Evolutionary conservation across 2,329 filamentous ascomycete genomes (phyloP), one percentile per base, ranked within the genome.

Genomic region (Pezicula carpinea): DNA sequence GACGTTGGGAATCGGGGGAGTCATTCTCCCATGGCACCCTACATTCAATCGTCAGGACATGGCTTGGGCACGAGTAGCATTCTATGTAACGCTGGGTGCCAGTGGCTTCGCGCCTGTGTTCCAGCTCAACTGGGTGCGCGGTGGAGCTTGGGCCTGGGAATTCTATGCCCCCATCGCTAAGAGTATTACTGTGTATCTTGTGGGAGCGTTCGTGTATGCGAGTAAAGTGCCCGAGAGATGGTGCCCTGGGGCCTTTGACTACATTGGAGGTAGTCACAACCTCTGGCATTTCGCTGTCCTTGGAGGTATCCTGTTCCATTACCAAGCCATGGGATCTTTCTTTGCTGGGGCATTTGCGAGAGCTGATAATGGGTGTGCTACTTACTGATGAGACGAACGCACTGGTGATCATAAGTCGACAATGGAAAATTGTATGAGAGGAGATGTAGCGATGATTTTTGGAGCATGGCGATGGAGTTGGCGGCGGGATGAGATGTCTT

Each of bases 261-360:
- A 97, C 64, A 77, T 95, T 34, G 93, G 93, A 33, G 91, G 89
- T 39, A 95, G 89, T 66, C 93, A 99, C 70, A 99, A 99, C 67
- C 82, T 99, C 49, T 99, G 93, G 93, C 93, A 99, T 67, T 69
- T 95, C 29, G 93, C 93, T 6, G 93, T 99, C 10, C 73, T 99
- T 22, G 89, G 91, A 14, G 93, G 93, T 10, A 99, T 99, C 48
- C 68, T 97, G n/a, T 97, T 96, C 66, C 93, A 99, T 67, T 99
- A 97, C 69, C 77, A 79, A 18, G 93, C 93, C 15, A 96, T 99
- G 92, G 88, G 96, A 67, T 80, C 90, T 47, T 93, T 99, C 67
- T 99, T 99, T 62, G 77, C 85, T 4, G 78, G 77, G 34, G 88
- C 88, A 10, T 92, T 92, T 67, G 69, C 74, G 55, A 77, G 85